phyloP scores from a whole-genome alignment of 2,329 filamentous ascomycete species.

The Verticillium alfalfae region DNA sequence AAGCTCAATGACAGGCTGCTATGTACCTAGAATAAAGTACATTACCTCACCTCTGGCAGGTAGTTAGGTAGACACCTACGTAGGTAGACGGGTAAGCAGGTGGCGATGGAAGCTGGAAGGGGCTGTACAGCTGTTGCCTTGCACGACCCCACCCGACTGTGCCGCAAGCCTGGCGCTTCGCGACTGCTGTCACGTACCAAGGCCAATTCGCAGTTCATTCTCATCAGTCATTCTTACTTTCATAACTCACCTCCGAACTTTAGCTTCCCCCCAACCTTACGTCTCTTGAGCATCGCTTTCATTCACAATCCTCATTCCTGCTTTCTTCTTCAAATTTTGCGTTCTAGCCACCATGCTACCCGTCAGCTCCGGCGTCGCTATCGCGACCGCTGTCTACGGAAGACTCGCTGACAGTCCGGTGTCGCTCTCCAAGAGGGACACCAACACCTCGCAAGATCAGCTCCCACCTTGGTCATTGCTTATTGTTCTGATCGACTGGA shows the following conservation, averaged over 20 bases:
- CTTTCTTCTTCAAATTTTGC: neutral
- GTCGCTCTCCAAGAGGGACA: conserved; percentile 22
- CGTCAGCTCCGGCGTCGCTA: conserved; percentile 1
- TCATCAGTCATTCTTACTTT: neutral
- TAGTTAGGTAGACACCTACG: neutral
- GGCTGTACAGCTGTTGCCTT: neutral
- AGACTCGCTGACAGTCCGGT: neutral
- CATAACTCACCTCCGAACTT: neutral
- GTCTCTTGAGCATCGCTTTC: too few species aligned
- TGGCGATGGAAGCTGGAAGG: neutral
- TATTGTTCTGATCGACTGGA: conserved; percentile 30
- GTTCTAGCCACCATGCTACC: conserved; percentile 1
- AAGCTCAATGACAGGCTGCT: neutral
- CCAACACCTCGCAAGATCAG: conserved; percentile 16
- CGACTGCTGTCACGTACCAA: neutral
- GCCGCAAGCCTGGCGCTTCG: neutral
- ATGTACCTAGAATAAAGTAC: too few species aligned
- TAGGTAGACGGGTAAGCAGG: neutral
- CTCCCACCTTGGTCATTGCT: conserved; percentile 33
- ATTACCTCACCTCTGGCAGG: too few species aligned
- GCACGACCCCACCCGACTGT: neutral
- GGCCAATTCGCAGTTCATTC: neutral
- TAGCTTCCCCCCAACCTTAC: too few species aligned
- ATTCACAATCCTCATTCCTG: neutral
- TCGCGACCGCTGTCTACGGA: neutral